A percentile compares a stretch with the other conserved stretches of the same genome.
These are phyloP conservation scores for Aspergillus avenaceus DNA, from an alignment of 495 filamentous ascomycete genomes.

Conservation along the genomic window DNA sequence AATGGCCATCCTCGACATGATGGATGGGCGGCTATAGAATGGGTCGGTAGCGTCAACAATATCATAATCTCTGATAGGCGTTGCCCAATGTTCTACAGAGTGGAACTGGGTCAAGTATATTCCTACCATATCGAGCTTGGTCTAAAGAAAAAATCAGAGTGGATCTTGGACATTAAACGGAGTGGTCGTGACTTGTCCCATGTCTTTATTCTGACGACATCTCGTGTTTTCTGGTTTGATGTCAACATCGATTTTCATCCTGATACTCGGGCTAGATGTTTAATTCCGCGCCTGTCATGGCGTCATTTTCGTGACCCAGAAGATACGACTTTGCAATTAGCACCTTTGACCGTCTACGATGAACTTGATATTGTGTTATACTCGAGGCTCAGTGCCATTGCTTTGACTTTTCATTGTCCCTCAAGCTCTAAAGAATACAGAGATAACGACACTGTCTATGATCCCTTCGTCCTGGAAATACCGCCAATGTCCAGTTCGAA, in stretches of 20 bases:
- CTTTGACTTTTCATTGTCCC: constrained; percentile 34
- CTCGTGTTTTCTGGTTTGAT: constrained; percentile 40
- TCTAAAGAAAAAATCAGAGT: constrained; percentile 35
- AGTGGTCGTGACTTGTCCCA: constrained; percentile 44
- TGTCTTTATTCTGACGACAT: constrained; percentile 54
- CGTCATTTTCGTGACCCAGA: constrained; percentile 42
- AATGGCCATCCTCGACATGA: constrained; percentile 27
- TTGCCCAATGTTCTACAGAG: constrained; percentile 35
- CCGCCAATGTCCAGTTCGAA: constrained; percentile 14
- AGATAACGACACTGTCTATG: constrained; percentile 22
- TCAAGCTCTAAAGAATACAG: constrained; percentile 11
- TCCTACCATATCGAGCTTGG: constrained; percentile 32
- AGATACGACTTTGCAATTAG: constrained; percentile 39
- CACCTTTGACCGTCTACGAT: constrained; percentile 24
- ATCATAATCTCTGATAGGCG: constrained; percentile 45
- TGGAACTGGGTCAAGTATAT: constrained; percentile 14
- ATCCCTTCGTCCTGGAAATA: constrained; percentile 39
- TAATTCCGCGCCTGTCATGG: constrained; percentile 34
- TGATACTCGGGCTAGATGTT: constrained; percentile 8
- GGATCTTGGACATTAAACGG: constrained; percentile 51
- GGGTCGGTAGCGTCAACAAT: constrained; percentile 40
- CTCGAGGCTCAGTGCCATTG: constrained; percentile 37
- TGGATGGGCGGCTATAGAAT: constrained; percentile 51
- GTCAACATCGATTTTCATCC: constrained; percentile 5
- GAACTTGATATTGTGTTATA: constrained; percentile 37